Conservation (phyloP, 768 basidiomycete species). For the Obba rivulosa region DNA sequence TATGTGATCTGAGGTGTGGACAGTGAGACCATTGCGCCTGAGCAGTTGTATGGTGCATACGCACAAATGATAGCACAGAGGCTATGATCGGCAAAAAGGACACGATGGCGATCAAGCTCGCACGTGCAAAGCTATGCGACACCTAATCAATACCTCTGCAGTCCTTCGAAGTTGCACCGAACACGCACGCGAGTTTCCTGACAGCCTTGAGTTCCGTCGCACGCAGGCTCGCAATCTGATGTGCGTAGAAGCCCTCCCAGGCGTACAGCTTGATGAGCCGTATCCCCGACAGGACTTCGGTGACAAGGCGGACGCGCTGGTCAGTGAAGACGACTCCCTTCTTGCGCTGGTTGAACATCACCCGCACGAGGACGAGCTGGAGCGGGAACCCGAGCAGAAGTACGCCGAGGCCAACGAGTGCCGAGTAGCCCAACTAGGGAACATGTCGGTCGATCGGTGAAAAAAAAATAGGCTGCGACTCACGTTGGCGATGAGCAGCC, state of each 20-base stretch:
- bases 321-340: conserved; percentile 65
- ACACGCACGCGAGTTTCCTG: conserved; percentile 23
- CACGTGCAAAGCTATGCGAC: conserved; percentile 17
- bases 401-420: conserved; percentile 56
- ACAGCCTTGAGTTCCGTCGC: conserved; percentile 64
- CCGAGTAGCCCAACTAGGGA: conserved; percentile 57
- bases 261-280: conserved; percentile 90
- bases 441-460: not conserved
- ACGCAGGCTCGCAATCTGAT: conserved; percentile 64
- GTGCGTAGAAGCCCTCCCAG: conserved; percentile 80
- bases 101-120: conserved; percentile 37
- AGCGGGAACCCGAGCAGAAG: conserved; percentile 55
- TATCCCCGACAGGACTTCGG: conserved; percentile 76
- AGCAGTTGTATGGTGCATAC: conserved; percentile 12
- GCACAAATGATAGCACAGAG: conserved; percentile 65
- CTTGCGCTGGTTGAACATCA: conserved; percentile 48
- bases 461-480: conserved; percentile 11
- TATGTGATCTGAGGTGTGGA: conserved; percentile 49
- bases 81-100: conserved; percentile 62
- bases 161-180: not conserved
- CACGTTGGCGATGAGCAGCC: conserved; percentile 55
- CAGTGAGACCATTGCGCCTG: not conserved
- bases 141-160: not conserved
- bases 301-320: conserved; percentile 55
- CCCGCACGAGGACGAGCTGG: conserved; percentile 45